Conservation (phyloP, 257 asterid genomes). For the Phtheirospermum japonicum region DNA sequence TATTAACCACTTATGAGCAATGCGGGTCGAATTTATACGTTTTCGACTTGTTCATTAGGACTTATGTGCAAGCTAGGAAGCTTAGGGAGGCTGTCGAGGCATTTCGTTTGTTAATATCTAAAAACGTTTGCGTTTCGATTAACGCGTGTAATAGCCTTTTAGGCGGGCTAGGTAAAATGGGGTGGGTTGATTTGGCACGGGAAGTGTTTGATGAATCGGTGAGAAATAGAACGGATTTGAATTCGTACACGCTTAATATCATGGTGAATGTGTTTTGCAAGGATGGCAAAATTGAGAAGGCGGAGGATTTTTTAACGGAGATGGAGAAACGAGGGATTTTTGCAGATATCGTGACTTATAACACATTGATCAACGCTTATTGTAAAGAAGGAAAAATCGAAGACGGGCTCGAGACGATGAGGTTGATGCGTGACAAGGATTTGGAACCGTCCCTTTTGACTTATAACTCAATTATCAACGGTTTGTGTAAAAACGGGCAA, state of each 20-base stretch:
- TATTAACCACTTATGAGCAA: constrained; percentile 38
- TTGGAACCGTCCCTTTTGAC: constrained; percentile 61
- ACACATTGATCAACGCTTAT: constrained; percentile 60
- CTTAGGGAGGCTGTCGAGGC: constrained; percentile 77
- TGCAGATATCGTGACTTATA: constrained; percentile 67
- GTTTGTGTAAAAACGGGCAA: constrained; percentile 58
- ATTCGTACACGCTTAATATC: constrained; percentile 70
- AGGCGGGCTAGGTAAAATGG: constrained; percentile 72
- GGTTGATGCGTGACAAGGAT: constrained; percentile 44
- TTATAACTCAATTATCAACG: constrained; percentile 57
- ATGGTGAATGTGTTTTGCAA: constrained; percentile 74
- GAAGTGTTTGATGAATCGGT: constrained; percentile 51
- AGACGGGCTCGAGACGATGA: constrained; percentile 45
- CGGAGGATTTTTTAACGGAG: constrained; percentile 36
- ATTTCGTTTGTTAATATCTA: constrained; percentile 36
- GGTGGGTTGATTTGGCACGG: constrained; percentile 71
- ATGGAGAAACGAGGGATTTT: constrained; percentile 61
- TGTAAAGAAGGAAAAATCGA: constrained; percentile 50
- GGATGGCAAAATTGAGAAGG: constrained; percentile 48
- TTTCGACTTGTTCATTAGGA: constrained; percentile 63
- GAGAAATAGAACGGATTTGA: constrained; percentile 41
- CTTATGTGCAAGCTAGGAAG: constrained; percentile 85
- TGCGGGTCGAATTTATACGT: constrained; percentile 47
- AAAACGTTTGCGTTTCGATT: constrained; percentile 45
- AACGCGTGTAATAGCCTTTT: constrained; percentile 74